phyloP scores from a whole-genome alignment of 805 yeast species.

The Scheffersomyces coipomensis region DNA sequence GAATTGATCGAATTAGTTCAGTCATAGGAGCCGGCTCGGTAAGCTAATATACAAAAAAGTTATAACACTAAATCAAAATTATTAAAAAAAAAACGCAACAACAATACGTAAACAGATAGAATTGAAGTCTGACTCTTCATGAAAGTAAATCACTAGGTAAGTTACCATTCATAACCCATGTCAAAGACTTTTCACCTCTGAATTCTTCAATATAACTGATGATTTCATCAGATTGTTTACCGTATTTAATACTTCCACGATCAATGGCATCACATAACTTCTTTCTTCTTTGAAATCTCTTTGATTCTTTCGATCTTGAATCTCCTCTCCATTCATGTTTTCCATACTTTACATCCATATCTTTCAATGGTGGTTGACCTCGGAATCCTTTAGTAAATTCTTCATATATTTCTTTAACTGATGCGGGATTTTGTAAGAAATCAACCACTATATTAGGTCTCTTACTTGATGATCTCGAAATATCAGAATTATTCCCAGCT shows the following conservation, averaged over 20 bases:
- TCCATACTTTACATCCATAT: constrained; percentile 42
- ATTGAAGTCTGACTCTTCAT: too few relatives aligned
- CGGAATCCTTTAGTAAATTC: constrained; percentile 44
- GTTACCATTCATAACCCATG: constrained; percentile 49
- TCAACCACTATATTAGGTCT: constrained; percentile 37
- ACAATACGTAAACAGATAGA: too few relatives aligned
- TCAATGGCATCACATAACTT: constrained; percentile 44
- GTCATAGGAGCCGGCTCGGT: too few relatives aligned
- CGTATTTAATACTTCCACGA: constrained; percentile 38
- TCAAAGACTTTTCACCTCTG: constrained; percentile 40
- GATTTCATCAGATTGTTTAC: constrained; percentile 39
- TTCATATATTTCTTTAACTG: constrained; percentile 43
- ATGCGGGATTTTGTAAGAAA: constrained; percentile 44
- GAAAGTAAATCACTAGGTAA: constrained; percentile 31
- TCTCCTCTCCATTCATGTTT: constrained; percentile 47
- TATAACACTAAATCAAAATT: too few relatives aligned
- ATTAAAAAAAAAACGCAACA: too few relatives aligned
- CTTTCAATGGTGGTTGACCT: constrained; percentile 42
- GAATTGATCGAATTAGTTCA: too few relatives aligned
- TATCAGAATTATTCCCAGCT: background rate
- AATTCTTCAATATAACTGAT: constrained; percentile 40
- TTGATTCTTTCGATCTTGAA: constrained; percentile 42
- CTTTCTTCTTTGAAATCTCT: constrained; percentile 42
- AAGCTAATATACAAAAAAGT: too few relatives aligned
- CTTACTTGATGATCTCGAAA: constrained; percentile 13